Evolutionary conservation across 148 eudicot genomes (phyloP), one percentile per base, ranked within the genome.

Genomic region (Bassia scoparia): DNA sequence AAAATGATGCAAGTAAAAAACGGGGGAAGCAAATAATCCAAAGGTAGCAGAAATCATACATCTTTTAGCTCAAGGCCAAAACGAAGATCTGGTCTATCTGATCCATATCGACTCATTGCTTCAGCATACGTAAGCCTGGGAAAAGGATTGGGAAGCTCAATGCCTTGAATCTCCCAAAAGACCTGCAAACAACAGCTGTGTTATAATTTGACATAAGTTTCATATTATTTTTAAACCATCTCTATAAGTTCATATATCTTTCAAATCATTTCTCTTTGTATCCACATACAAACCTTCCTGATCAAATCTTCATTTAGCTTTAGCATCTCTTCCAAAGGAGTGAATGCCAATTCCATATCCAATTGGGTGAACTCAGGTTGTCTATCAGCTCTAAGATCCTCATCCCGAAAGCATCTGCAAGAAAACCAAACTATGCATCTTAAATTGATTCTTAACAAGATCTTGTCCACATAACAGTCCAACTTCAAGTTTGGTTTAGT

Each of bases 341-440:
- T 90, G 77, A 91, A 95, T 56, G 98, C 93, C 89, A 95, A 75
- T 81, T 95, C 98, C 86, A 91, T 87, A 83, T 95, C 98, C 31
- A 95, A 80, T 74, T 95, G 98, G 37, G 98, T 91, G 81, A 95
- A 95, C 85, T 95, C 98, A 55, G 98, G 97, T 74, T 95, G 98
- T 79, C 97, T 91, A 82, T 95, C 98, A 24, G 98, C 97, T 71
- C 98, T 95, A 65, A 95, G 85, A 88, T 91, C 98, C 77, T 95
- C 98, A 84, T 95, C 98, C 56, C 98, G 90, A 53, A 95, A 95
- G 77, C 98, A 95, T 83, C 98, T 93, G 85, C 62, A 74, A 70
- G 60, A 56, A 65, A 41, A 35, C 34, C 66, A 67, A 55, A 61
- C 52, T 41, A 23, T 73, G 29, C 49, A 41, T 29, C 34, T 11